Percentiles rank a stretch among this genome's conserved stretches.
These are phyloP conservation scores for Powellomyces hirtus DNA, from an alignment of 192 early-diverging fungal genomes.

Conservation along the genomic window DNA sequence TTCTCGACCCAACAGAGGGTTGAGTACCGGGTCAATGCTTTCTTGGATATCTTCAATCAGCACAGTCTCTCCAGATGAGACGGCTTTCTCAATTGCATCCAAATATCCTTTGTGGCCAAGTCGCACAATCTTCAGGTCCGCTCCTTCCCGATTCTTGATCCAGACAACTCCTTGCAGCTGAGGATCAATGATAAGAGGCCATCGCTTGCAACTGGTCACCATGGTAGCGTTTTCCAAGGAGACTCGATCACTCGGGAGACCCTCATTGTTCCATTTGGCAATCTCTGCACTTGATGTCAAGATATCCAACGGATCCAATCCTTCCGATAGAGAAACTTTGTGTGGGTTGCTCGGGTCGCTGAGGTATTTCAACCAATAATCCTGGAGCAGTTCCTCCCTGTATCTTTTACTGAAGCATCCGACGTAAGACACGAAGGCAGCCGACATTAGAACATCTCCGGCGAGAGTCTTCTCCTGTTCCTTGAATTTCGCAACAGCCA, in stretches of 20 bases:
- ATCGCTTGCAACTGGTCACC: conserved; percentile 61
- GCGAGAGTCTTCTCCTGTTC: conserved; percentile 67
- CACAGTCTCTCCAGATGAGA: conserved; percentile 56
- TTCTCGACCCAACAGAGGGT: conserved; percentile 61
- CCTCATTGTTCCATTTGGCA: conserved; percentile 67
- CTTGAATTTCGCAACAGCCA: conserved; percentile 61
- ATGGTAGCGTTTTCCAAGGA: conserved; percentile 65
- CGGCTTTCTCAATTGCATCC: conserved; percentile 63
- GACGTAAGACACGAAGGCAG: conserved; percentile 65
- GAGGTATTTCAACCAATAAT: conserved; percentile 57
- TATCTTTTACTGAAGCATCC: conserved; percentile 66
- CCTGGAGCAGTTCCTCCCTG: conserved; percentile 55
- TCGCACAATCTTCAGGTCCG: conserved; percentile 53
- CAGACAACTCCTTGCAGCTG: conserved; percentile 68
- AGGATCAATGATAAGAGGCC: conserved; percentile 67
- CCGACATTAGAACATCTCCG: conserved; percentile 59
- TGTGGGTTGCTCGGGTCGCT: conserved; percentile 39
- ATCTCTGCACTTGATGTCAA: conserved; percentile 60
- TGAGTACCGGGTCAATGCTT: conserved; percentile 62
- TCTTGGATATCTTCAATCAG: conserved; percentile 65
- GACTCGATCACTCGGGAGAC: conserved; percentile 60
- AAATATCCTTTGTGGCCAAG: conserved; percentile 58
- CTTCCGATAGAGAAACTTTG: conserved; percentile 53
- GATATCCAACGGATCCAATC: conserved; percentile 57
- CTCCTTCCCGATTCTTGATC: conserved; percentile 62